Evolutionary conservation across 2,329 filamentous ascomycete genomes (phyloP).

Genomic region (Sarocladiaceae sp.): DNA sequence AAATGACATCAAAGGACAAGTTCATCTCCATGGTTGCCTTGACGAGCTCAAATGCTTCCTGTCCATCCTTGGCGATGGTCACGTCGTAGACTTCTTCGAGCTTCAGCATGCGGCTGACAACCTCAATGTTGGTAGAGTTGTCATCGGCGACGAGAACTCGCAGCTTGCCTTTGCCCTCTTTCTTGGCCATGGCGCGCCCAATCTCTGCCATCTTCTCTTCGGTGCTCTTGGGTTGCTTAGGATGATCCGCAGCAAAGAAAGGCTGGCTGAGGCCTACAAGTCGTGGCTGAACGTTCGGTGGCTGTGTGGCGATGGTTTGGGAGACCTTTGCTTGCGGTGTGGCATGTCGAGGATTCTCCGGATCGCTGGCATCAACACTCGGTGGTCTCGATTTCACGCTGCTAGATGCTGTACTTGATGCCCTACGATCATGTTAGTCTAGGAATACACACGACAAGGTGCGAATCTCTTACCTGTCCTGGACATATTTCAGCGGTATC

Average conservation of each 20-base stretch:
- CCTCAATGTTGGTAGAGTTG: conserved; percentile 52
- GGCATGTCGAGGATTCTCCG: conserved; percentile 24
- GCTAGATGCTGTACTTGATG: conserved; percentile 49
- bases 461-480: conserved; percentile 40
- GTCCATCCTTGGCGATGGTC: conserved; percentile 77
- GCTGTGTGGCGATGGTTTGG: conserved; percentile 14
- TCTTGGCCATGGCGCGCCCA: conserved; percentile 56
- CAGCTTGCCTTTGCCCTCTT: conserved; percentile 56
- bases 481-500: conserved; percentile 73
- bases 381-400: conserved; percentile 43
- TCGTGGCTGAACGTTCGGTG: conserved; percentile 64
- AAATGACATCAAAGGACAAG: conserved; percentile 75
- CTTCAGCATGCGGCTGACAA: conserved; percentile 59
- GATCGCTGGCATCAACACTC: conserved; percentile 38
- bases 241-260: conserved; percentile 54
- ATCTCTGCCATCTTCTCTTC: conserved; percentile 60
- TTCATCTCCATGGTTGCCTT: conserved; percentile 72
- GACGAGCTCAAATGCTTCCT: conserved; percentile 82
- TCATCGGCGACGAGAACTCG: conserved; percentile 80
- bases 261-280: conserved; percentile 77
- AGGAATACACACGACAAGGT: neutral
- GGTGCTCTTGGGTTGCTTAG: conserved; percentile 27
- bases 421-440: conserved; percentile 24
- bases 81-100: conserved; percentile 80
- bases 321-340: neutral